Evolutionary conservation across 2,329 filamentous ascomycete species (phyloP).

Genomic region (Ceratocystis papillata): DNA sequence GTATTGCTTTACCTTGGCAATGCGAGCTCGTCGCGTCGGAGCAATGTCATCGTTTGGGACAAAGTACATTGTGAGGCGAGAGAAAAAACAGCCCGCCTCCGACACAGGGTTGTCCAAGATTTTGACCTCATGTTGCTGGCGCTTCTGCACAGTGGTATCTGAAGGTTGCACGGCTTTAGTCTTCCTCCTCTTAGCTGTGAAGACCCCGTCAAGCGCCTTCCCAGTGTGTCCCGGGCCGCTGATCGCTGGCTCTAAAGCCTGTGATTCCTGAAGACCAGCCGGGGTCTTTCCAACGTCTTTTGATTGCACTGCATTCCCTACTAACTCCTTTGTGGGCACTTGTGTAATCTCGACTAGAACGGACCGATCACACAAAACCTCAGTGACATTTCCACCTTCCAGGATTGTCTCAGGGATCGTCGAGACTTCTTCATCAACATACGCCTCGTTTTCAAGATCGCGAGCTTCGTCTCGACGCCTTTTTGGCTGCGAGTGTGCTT

Average conservation of each 20-base stretch:
- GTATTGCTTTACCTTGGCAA: slow-evolving; percentile 61
- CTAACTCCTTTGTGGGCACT: not conserved
- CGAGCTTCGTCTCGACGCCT: not conserved
- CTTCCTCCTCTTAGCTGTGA: not conserved
- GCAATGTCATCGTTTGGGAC: slow-evolving; percentile 70
- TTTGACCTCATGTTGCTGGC: slow-evolving; percentile 28
- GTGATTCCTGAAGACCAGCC: too few relatives aligned
- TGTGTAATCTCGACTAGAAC: not conserved
- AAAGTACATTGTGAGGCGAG: slow-evolving; percentile 57
- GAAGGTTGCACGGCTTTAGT: not conserved
- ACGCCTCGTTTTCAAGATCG: too few relatives aligned
- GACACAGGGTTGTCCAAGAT: slow-evolving; percentile 35
- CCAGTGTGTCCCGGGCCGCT: too few relatives aligned
- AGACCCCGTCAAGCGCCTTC: not conserved
- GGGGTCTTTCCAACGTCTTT: not conserved
- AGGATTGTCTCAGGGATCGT: not conserved
- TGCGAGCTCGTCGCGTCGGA: slow-evolving; percentile 55
- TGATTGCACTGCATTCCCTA: not conserved
- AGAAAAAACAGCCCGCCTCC: slow-evolving; percentile 48
- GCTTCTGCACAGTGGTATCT: slow-evolving; percentile 24
- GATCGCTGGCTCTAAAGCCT: too few relatives aligned
- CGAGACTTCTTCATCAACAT: not conserved
- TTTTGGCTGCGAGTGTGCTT: not conserved
- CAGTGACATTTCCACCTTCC: not conserved
- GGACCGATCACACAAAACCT: not conserved